Conservation (phyloP, 2,329 filamentous ascomycete genomes). For the Aspergillus glaucus region DNA sequence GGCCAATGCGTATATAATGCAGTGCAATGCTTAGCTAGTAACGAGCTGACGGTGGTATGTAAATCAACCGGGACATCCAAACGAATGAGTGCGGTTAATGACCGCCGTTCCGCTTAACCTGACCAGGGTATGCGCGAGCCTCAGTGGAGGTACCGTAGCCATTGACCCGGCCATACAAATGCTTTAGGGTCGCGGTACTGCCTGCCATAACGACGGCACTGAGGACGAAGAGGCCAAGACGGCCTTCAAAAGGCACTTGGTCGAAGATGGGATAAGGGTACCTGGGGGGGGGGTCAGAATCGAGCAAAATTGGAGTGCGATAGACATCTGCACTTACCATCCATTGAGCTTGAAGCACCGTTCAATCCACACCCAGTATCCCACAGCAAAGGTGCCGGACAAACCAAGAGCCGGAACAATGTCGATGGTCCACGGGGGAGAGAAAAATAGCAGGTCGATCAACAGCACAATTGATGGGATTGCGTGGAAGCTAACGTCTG, state of each 20-base stretch:
- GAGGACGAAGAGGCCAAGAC: constrained; percentile 61
- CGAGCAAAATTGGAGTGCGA: neutral
- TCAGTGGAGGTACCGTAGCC: constrained; percentile 23
- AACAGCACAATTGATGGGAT: constrained; percentile 49
- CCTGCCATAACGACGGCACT: constrained; percentile 66
- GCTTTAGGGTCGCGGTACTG: constrained; percentile 64
- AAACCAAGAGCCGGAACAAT: constrained; percentile 46
- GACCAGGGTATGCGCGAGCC: constrained; percentile 21
- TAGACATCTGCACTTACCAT: constrained; percentile 41
- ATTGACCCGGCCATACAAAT: constrained; percentile 55
- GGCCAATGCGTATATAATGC: neutral
- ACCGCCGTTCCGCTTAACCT: constrained; percentile 21
- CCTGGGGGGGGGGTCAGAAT: constrained; percentile 38
- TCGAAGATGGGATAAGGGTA: constrained; percentile 86
- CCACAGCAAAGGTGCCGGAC: constrained; percentile 47
- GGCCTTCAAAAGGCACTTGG: constrained; percentile 58
- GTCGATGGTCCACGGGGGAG: constrained; percentile 55
- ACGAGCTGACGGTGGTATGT: neutral
- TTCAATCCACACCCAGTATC: constrained; percentile 62
- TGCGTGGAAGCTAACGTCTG: constrained; percentile 45
- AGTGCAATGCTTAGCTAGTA: neutral
- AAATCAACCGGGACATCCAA: neutral
- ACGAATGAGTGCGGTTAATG: constrained; percentile 7
- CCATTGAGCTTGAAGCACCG: constrained; percentile 53
- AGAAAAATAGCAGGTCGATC: constrained; percentile 52